Evolutionary conservation across 306 rosid species (phyloP).

Genomic region (Canavalia gladiata): DNA sequence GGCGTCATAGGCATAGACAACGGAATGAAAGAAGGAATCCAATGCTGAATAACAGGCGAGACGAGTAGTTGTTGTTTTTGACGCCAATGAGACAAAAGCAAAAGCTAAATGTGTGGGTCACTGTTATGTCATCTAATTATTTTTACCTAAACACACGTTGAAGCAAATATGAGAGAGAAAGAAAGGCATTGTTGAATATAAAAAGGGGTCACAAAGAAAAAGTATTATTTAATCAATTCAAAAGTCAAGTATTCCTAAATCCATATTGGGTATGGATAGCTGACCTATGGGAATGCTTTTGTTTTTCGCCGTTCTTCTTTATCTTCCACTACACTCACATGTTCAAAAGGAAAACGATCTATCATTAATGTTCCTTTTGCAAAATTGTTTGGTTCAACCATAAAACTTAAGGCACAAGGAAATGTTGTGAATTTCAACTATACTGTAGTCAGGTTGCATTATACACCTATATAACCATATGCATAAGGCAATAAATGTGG

Average conservation of each 20-base stretch:
- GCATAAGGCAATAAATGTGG: no score
- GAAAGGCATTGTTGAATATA: no score
- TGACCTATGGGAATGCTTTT: background rate
- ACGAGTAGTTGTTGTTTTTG: background rate
- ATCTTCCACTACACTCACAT: background rate
- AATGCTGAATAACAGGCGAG: constrained; percentile 32
- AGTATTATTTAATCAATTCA: no score
- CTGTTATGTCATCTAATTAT: no score
- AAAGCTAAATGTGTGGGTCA: background rate
- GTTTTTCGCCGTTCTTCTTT: background rate
- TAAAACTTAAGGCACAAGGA: background rate
- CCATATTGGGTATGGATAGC: background rate
- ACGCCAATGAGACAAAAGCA: background rate
- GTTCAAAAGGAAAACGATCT: background rate
- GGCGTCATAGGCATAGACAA: constrained; percentile 38
- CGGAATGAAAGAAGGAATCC: constrained; percentile 41
- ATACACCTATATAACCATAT: no score
- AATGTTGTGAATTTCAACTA: no score
- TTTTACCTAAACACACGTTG: background rate
- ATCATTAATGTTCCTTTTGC: background rate
- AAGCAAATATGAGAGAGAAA: background rate
- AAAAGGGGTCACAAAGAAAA: background rate
- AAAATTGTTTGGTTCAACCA: background rate
- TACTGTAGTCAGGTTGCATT: no score
- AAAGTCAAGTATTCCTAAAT: background rate